Evolutionary conservation across 2,329 filamentous ascomycete genomes (phyloP), one percentile per base, ranked within the genome.

Genomic region (Chrysosporium keratinophilum): DNA sequence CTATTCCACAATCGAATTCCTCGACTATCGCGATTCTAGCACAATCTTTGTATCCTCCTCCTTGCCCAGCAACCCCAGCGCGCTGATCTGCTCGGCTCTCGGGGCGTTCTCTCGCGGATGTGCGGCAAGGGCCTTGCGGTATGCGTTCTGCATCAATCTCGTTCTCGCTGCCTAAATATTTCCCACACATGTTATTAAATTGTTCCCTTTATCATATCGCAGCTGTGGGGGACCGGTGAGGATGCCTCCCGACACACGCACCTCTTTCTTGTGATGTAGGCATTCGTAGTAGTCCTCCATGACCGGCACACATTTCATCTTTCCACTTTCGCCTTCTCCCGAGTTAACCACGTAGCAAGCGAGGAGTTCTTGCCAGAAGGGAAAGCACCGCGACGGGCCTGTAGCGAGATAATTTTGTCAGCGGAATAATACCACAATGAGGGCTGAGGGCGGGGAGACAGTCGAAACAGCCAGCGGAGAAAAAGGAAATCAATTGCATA

Each of bases 241-340:
- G 7, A 28, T 28, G 23, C 7, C 23, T 28, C 23, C 23, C 23
- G 23, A 28, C n/a, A 43, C 3, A 71, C 81, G 55, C 66, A 97
- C 93, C 88, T 98, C 93, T 77, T 98, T 98, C 78, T 86, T 89
- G 78, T 98, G 93, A 72, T 98, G 93, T 68, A 98, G 76, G 73
- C 94, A 98, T 76, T 98, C 93, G 71, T 96, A 95, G 77, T 98
- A 98, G 70, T 98, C 93, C 71, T 98, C 93, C 61, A 97, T 78
- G 3, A 83, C 80, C 14, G 87, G 84, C 15, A 79, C 75, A 71
- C 94, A 98, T 75, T 95, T 95, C 72, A 83, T 85, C 76, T 90
- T 93, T 62, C 88, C 88, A 62, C 82, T 78, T 66, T 90, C 85
- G 54, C 91, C 86, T 60, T 85, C 76, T 60, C 79, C 80, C 54